Evolutionary conservation across 1,284 basidiomycete genomes (phyloP), one percentile per base, ranked within the genome.

Genomic region (Austroboletus niveus): DNA sequence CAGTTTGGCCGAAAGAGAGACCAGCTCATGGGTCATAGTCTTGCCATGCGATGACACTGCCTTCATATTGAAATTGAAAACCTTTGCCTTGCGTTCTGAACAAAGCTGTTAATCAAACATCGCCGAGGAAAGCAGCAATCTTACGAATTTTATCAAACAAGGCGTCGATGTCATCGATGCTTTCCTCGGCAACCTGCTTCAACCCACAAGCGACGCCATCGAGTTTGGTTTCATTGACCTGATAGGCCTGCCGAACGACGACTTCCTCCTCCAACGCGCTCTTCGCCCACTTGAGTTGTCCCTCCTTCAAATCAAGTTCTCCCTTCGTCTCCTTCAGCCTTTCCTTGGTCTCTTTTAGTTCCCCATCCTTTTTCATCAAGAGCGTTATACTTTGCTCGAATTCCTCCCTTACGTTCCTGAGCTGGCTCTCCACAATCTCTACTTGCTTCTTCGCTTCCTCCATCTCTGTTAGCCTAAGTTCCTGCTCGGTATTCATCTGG

Each of bases 371-470:
- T 60, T 80, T 84, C 68, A 85, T 82, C 47, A 97, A 74, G 48
- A 93, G 62, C 1, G 78, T 81, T 53, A 93, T 89, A 60, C 89
- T 87, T 64, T 94, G 86, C 65, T 96, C 92, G 60, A 94, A 95
- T 71, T 97, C 93, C 55, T 93, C 90, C 51, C 87, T 79, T n/a
- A 92, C 82, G 30, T 78, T 83, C 48, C 82, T 74, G 66, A 94
- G 78, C 68, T 95, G 89, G 44, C 83, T 82, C 61, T 93, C 89
- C n/a, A 90, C 78, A 35, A 93, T 85, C 59, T 87, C 86, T 9
- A 90, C 85, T 63, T 89, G 85, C 62, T 87, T 87, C 67, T 83
- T 86, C 14, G 90, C 84, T 65, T 97, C 93, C 50, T 87, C 82
- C 50, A 87, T 77, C 61, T 90, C 87, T 12, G 87, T 88, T 61